phyloP scores from a whole-genome alignment of 1,139 yeast genomes.

The Geotrichum candidum region DNA sequence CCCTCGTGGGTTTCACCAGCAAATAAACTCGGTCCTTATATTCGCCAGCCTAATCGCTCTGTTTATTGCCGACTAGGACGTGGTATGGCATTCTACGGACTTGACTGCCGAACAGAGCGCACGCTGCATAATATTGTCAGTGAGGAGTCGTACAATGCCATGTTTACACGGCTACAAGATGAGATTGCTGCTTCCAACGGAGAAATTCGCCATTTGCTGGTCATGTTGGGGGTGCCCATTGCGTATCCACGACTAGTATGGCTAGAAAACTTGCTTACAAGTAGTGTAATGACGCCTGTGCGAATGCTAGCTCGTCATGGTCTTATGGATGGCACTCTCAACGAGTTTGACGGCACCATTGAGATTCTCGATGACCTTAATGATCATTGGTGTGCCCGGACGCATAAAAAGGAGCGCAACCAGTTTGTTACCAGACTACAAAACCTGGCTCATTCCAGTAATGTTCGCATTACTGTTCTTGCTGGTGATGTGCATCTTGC shows the following conservation, averaged over 20 bases:
- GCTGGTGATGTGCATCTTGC: conserved; percentile 93
- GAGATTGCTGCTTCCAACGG: conserved; percentile 50
- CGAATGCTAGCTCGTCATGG: conserved; percentile 66
- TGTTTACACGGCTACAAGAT: conserved; percentile 53
- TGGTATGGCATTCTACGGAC: conserved; percentile 62
- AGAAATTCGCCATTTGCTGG: conserved; percentile 65
- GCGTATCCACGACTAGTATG: conserved; percentile 90
- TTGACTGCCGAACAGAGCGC: conserved; percentile 92
- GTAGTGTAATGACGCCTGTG: conserved; percentile 54
- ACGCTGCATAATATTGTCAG: conserved; percentile 54
- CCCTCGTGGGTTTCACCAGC: conserved; percentile 34
- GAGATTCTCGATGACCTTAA: conserved; percentile 88
- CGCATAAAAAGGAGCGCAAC: conserved; percentile 78
- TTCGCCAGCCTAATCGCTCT: conserved; percentile 59
- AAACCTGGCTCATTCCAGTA: conserved; percentile 55
- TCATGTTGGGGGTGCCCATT: conserved; percentile 89
- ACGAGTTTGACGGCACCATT: conserved; percentile 85
- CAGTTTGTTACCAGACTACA: conserved; percentile 50
- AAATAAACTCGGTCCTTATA: conserved; percentile 54
- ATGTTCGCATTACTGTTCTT: conserved; percentile 72
- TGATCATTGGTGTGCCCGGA: conserved; percentile 92
- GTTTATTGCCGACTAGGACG: conserved; percentile 68
- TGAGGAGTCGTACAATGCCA: conserved; percentile 47
- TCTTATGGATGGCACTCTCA: conserved; percentile 63
- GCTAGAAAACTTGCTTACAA: conserved; percentile 67